Conservation (phyloP, 306 rosid species). For the Corylus heterophylla region DNA sequence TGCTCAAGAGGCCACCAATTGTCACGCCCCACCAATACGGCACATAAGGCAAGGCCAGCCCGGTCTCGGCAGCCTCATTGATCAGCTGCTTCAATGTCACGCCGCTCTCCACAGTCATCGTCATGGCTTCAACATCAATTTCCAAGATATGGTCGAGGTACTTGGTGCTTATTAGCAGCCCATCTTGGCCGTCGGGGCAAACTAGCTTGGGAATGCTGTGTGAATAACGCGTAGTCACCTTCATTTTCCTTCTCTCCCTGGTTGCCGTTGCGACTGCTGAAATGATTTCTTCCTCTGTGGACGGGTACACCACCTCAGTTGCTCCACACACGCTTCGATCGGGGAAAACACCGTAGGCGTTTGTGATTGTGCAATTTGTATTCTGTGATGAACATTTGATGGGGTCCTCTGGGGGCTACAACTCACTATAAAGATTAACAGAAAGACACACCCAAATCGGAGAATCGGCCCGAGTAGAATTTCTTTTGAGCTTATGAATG, state of each 20-base stretch:
- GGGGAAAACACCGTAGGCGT: slow-evolving; percentile 68
- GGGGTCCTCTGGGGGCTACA: slow-evolving; percentile 66
- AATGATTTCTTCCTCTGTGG: slow-evolving; percentile 52
- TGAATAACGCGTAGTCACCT: slow-evolving; percentile 54
- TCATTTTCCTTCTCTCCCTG: slow-evolving; percentile 38
- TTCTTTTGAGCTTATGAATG: slow-evolving; percentile 2
- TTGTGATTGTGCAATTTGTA: slow-evolving; percentile 69
- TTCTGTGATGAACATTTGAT: slow-evolving; percentile 48
- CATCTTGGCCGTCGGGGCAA: slow-evolving; percentile 57
- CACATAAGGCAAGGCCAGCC: slow-evolving; percentile 58
- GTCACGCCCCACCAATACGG: slow-evolving; percentile 90
- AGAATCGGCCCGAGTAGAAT: slow-evolving; percentile 7
- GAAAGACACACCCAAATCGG: slow-evolving; percentile 9
- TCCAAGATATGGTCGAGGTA: slow-evolving; percentile 40
- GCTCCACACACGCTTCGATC: slow-evolving; percentile 55
- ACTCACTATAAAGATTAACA: slow-evolving; percentile 24
- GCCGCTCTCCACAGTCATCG: slow-evolving; percentile 59
- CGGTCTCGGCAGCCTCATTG: slow-evolving; percentile 50
- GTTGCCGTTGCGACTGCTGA: slow-evolving; percentile 49
- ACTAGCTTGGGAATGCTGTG: slow-evolving; percentile 80
- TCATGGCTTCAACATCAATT: slow-evolving; percentile 43
- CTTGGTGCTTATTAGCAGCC: slow-evolving; percentile 74
- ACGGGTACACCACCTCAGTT: slow-evolving; percentile 42
- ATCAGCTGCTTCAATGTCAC: slow-evolving; percentile 56
- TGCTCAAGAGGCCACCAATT: slow-evolving; percentile 72